These are phyloP conservation scores for Coriolopsis trogii DNA, from an alignment of 1,284 basidiomycete species.

Conservation along the genomic window DNA sequence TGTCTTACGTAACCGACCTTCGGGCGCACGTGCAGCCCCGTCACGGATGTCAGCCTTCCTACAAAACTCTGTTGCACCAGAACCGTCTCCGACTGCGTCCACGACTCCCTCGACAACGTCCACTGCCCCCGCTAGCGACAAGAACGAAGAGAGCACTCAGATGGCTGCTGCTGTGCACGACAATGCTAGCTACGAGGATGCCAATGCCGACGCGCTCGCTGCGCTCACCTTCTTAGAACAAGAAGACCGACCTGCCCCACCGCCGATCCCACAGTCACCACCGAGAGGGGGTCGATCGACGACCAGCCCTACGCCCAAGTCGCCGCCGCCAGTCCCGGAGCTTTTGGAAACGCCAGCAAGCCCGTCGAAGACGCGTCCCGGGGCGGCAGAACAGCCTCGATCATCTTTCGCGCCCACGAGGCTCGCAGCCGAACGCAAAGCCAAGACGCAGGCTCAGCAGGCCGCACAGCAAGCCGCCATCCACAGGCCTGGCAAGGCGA, in stretches of 20 bases:
- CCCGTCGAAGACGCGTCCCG: constrained; percentile 31
- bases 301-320: constrained; percentile 11
- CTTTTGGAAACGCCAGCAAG: constrained; percentile 31
- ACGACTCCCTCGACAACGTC: constrained; percentile 22
- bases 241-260: constrained; percentile 41
- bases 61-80: constrained; percentile 23
- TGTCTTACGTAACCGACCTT: constrained; percentile 48
- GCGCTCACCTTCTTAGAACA: constrained; percentile 74
- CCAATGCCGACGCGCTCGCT: constrained; percentile 71
- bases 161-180: constrained; percentile 16
- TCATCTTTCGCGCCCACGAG: constrained; percentile 87
- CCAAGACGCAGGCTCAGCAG: constrained; percentile 80
- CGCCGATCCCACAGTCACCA: constrained; percentile 25
- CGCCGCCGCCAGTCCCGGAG: constrained; percentile 30
- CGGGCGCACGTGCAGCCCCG: constrained; percentile 82
- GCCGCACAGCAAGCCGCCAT: constrained; percentile 76
- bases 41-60: constrained; percentile 31
- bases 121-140: constrained; percentile 14
- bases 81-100: constrained; percentile 18
- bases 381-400: constrained; percentile 37
- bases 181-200: constrained; percentile 42
- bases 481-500: constrained; percentile 71
- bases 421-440: constrained; percentile 80
- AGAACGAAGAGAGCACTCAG: constrained; percentile 22
- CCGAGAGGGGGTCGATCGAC: constrained; percentile 21